Evolutionary conservation across 2,329 filamentous ascomycete genomes (phyloP), one percentile per base, ranked within the genome.

Genomic region (Aspergillus quadrilineatus): DNA sequence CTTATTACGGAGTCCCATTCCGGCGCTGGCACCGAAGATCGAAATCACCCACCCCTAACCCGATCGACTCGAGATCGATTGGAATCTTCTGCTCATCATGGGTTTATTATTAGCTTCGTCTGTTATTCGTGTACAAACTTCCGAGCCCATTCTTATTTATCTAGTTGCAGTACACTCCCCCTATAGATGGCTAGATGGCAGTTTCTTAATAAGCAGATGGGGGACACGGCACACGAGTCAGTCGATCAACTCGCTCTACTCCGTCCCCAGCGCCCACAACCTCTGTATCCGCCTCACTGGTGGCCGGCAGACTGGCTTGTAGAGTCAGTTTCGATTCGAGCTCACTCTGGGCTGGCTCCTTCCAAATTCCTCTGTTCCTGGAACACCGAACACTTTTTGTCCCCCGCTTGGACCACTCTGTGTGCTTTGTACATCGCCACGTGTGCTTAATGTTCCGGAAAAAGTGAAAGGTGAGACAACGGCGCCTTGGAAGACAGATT

Each of bases 11-110:
- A 28, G 26, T 28, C 26, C 26, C 26, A 6, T 6, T 9, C 32
- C 47, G 46, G 46, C 47, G 34, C 34, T 50, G 37, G 32, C 48
- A 41, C 48, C 48, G 48, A 42, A 50, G 48, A 42, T 50, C 48
- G 48, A 50, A 50, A 50, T 50, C n/a, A 50, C 28, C 48, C 48
- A 28, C 26, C 26, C 26, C 32, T 30, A 49, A 37, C 42, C 15
- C 48, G 48, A 50, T 50, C 36, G 32, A 49, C 26, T 28, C 26
- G 36, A 39, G 36, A 39, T 39, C 36, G 36, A 39, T 39, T 12
- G 36, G 36, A 39, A 47, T 47, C 45, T 17, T 34, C 41, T 43
- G 41, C 15, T 43, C 41, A 10, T 43, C 41, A 28, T 9, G 6
- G 6, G 6, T 43, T 7, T 17, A 43, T 43, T 22, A 26, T 43